phyloP scores from a whole-genome alignment of 2,329 filamentous ascomycete genomes.

The Pyricularia pennisetigena region DNA sequence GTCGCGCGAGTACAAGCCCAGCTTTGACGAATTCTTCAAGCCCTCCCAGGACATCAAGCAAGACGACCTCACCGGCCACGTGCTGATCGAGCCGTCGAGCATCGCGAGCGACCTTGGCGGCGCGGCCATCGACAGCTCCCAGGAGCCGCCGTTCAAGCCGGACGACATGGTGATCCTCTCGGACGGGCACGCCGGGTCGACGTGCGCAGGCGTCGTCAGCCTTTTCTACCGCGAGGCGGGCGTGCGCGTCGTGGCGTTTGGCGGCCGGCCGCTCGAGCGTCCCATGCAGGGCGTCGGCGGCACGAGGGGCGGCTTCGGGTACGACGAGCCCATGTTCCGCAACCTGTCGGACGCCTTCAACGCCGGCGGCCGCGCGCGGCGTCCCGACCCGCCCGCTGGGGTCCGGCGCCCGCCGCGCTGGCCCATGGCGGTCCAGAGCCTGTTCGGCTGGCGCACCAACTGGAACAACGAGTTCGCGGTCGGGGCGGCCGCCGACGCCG shows the following conservation, averaged over 20 bases:
- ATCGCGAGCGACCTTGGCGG: constrained; percentile 6
- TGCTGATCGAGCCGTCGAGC: neutral
- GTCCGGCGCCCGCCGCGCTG: constrained; percentile 13
- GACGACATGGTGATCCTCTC: constrained; percentile 13
- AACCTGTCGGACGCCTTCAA: constrained; percentile 10
- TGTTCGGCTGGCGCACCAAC: neutral
- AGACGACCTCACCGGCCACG: neutral
- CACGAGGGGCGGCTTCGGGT: constrained; percentile 36
- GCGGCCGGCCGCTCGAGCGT: constrained; percentile 41
- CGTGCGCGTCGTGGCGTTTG: constrained; percentile 45
- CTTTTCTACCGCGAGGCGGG: constrained; percentile 21
- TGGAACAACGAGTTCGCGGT: neutral
- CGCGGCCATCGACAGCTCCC: neutral
- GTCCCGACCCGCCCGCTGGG: neutral
- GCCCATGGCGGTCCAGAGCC: constrained; percentile 11
- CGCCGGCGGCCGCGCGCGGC: neutral
- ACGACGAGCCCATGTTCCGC: constrained; percentile 13
- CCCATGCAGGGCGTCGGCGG: constrained; percentile 55
- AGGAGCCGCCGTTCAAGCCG: neutral
- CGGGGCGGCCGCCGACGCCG: constrained; percentile 7
- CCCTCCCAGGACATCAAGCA: neutral
- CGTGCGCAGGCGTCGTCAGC: constrained; percentile 16
- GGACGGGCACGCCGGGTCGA: constrained; percentile 15
- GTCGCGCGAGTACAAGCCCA: neutral
- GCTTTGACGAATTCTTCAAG: neutral